Base-by-base conservation (phyloP, 1,284 basidiomycete species). In the Waitea zeae region DNA sequence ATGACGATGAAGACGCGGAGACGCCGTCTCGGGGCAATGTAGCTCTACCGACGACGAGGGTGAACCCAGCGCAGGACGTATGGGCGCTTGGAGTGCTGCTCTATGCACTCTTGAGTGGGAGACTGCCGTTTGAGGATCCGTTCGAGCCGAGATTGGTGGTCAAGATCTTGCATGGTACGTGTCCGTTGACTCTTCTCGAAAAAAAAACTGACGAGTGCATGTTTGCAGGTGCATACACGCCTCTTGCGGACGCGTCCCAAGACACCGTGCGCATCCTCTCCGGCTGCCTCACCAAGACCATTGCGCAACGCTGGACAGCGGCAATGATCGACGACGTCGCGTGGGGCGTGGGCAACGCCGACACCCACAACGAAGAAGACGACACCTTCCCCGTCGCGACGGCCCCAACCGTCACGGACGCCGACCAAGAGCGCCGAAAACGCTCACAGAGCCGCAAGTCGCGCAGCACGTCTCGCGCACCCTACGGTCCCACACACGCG, bases 41-140 rank as follows among this genome's bases (percentile, higher is more conserved):
- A n/a, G n/a, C n/a, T n/a, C n/a, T n/a, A n/a, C n/a, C n/a, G n/a
- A n/a, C n/a, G n/a, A n/a, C n/a, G n/a, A n/a, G n/a, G n/a, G 44
- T 66, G 4, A 52, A 70, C 45, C 71, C 78, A n/a, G 70, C 80
- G 0, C 83, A 88, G 49, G 90, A 96, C 44, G 76, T 95, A 20
- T 96, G 90, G 90, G 89, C 90, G 0, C 56, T 93, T 2, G 90
- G 90, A 0, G 76, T 90, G 35, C 67, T 93, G 44, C 67, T 95
- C 0, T 86, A 88, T 46, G 74, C 79, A 3, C 62, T 95, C 3
- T 62, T 95, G 19, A 77, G 75, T 0, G 87, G 86, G 2, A 61
- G 64, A 19, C 58, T 95, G 3, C 90, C 90, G 0, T 95, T 95
- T 50, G 58, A 51, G 19, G 90, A 96, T 52, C 59, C 77, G 0